phyloP scores from a whole-genome alignment of 306 rosid genomes.

The Elaeagnus macrophylla region DNA sequence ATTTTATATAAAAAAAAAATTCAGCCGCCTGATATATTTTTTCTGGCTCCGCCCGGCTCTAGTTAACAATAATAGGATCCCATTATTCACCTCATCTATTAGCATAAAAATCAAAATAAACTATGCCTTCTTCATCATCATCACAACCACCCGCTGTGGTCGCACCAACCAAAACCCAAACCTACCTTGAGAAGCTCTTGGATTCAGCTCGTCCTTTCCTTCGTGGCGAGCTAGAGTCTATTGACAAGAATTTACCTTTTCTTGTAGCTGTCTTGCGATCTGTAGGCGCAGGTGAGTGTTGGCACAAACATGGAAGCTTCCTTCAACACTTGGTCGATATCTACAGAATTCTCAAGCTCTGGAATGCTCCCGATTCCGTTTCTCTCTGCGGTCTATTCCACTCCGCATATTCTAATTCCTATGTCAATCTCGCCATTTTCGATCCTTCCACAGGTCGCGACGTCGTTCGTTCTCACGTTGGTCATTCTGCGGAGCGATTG shows the following conservation, averaged over 20 bases:
- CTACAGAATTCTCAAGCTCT: slow-evolving; percentile 58
- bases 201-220: slow-evolving; percentile 67
- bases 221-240: slow-evolving; percentile 49
- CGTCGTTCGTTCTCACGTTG: slow-evolving; percentile 47
- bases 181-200: slow-evolving; percentile 27
- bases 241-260: slow-evolving; percentile 44
- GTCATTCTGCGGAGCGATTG: slow-evolving; percentile 50
- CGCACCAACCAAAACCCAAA: too few species aligned
- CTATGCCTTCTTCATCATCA: too few species aligned
- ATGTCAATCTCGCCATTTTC: slow-evolving; percentile 83
- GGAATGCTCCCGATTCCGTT: slow-evolving; percentile 47
- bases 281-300: slow-evolving; percentile 85
- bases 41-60: too few species aligned
- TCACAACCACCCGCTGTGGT: too few species aligned
- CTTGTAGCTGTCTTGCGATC: slow-evolving; percentile 45
- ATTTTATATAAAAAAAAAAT: too few species aligned
- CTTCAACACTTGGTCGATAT: slow-evolving; percentile 68
- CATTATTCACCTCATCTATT: too few species aligned
- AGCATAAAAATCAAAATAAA: too few species aligned
- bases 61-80: too few species aligned
- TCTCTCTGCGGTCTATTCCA: slow-evolving; percentile 86
- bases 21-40: too few species aligned
- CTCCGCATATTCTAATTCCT: slow-evolving; percentile 87
- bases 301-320: slow-evolving; percentile 94
- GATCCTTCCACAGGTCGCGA: slow-evolving; percentile 78